Percentiles rank a stretch among this genome's conserved stretches.
phyloP scores from a whole-genome alignment of 352 stramenopile genomes.

The Aphanomyces invadans region DNA sequence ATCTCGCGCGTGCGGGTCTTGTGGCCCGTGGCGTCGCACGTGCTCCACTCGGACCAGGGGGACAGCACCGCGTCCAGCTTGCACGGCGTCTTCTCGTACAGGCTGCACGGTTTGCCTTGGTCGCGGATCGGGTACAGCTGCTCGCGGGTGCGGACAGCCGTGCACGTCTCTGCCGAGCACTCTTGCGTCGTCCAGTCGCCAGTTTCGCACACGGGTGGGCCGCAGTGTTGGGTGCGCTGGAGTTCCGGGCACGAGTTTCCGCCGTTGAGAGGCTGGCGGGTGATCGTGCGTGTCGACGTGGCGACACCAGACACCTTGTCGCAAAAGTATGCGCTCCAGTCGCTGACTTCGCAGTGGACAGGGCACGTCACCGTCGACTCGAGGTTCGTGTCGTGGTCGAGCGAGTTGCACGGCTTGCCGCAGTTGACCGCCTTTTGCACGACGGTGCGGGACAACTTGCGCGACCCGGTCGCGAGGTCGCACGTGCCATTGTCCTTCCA shows the following conservation, averaged over 20 bases:
- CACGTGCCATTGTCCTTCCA: not conserved
- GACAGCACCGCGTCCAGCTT: constrained; percentile 9
- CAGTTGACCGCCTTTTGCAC: constrained; percentile 2
- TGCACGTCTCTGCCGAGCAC: constrained; percentile 8
- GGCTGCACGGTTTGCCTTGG: not conserved
- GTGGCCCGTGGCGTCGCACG: constrained; percentile 11
- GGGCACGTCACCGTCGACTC: constrained; percentile 3
- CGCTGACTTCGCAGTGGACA: not conserved
- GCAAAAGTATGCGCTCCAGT: constrained; percentile 1
- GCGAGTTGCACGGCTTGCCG: constrained; percentile 16
- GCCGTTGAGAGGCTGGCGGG: not conserved
- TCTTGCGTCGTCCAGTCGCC: not conserved
- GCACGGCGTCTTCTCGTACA: constrained; percentile 1
- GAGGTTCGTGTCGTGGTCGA: constrained; percentile 7
- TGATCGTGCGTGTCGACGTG: not conserved
- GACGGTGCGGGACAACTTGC: not conserved
- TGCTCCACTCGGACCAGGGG: constrained; percentile 1
- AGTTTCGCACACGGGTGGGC: not conserved
- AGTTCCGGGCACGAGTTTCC: not conserved
- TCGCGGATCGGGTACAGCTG: constrained; percentile 11
- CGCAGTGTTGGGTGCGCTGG: not conserved
- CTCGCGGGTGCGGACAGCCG: not conserved
- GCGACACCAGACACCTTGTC: not conserved
- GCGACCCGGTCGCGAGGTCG: not conserved
- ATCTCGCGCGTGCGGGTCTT: constrained; percentile 2